A percentile compares a stretch with the other conserved stretches of the same genome.
These are phyloP conservation scores for Rhododendron vialii DNA, from an alignment of 148 eudicot genomes.

Conservation along the genomic window DNA sequence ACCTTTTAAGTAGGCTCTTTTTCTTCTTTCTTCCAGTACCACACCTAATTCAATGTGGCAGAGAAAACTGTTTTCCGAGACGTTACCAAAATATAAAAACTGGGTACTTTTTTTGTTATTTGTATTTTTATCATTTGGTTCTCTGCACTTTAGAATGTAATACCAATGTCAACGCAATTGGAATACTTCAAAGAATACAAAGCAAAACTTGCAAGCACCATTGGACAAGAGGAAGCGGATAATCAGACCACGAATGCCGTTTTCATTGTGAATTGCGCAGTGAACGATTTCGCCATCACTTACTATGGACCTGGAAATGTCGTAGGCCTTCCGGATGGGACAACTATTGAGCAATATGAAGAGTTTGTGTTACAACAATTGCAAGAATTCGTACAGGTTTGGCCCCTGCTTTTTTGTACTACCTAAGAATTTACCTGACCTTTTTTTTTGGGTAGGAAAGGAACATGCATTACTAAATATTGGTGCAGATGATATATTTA, in stretches of 20 bases:
- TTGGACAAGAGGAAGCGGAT: constrained; percentile 34
- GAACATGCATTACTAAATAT: too few relatives aligned
- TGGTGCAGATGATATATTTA: too few relatives aligned
- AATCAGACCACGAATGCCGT: constrained; percentile 31
- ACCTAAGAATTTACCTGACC: too few relatives aligned
- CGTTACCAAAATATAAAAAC: background rate
- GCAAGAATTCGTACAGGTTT: background rate
- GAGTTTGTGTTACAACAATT: background rate
- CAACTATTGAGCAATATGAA: background rate
- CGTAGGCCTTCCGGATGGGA: background rate
- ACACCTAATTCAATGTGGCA: too few relatives aligned
- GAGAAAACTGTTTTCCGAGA: too few relatives aligned
- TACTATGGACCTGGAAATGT: background rate
- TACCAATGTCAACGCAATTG: constrained; percentile 40
- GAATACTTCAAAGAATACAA: constrained; percentile 56
- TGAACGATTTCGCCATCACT: constrained; percentile 17
- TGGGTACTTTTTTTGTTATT: background rate
- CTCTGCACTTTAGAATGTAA: constrained; percentile 34
- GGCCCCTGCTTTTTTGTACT: background rate
- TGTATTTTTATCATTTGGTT: background rate
- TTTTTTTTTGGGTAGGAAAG: too few relatives aligned
- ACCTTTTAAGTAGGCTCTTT: too few relatives aligned
- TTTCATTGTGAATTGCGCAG: constrained; percentile 44
- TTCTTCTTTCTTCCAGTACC: too few relatives aligned
- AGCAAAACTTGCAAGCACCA: constrained; percentile 26